Conservation (phyloP, 2,329 filamentous ascomycete species). For the Hymenoscyphus repandus region DNA sequence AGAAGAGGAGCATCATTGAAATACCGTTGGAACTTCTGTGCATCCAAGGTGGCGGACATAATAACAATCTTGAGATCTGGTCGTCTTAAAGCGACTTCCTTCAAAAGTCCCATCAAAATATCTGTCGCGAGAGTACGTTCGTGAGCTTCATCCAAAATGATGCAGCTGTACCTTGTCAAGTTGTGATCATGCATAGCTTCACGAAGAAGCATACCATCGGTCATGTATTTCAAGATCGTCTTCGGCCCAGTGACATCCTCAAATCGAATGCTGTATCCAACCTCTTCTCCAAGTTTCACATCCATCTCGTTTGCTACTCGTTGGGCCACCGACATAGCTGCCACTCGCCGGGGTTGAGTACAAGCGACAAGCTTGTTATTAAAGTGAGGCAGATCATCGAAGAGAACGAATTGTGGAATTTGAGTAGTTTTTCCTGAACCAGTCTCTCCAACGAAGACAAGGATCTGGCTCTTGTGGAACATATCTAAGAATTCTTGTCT, state of each 20-base stretch:
- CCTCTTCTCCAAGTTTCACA: constrained; percentile 84
- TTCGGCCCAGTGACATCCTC: constrained; percentile 87
- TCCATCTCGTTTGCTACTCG: constrained; percentile 98
- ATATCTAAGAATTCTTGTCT: constrained; percentile 89
- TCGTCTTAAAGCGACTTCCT: constrained; percentile 77
- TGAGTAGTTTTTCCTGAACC: constrained; percentile 99
- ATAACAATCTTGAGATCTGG: constrained; percentile 96
- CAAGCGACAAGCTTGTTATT: constrained; percentile 89
- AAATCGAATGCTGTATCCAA: constrained; percentile 98
- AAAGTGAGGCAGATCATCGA: constrained; percentile 86
- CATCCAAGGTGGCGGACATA: constrained; percentile 97
- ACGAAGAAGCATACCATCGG: constrained; percentile 94
- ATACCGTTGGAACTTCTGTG: constrained; percentile 96
- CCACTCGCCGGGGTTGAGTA: constrained; percentile 95
- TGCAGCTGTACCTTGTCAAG: constrained; percentile 88
- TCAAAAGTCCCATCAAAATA: constrained; percentile 93
- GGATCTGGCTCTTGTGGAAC: constrained; percentile 90
- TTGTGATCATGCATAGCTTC: constrained; percentile 96
- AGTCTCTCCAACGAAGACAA: constrained; percentile 98
- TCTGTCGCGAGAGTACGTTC: constrained; percentile 96
- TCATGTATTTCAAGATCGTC: constrained; percentile 99
- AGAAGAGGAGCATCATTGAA: constrained; percentile 92
- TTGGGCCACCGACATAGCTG: constrained; percentile 97
- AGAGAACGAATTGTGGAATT: constrained; percentile 97
- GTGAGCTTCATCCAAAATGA: constrained; percentile 98